Evolutionary conservation across 768 basidiomycete genomes (phyloP).

Genomic region (Erythrobasidium yunnanense): DNA sequence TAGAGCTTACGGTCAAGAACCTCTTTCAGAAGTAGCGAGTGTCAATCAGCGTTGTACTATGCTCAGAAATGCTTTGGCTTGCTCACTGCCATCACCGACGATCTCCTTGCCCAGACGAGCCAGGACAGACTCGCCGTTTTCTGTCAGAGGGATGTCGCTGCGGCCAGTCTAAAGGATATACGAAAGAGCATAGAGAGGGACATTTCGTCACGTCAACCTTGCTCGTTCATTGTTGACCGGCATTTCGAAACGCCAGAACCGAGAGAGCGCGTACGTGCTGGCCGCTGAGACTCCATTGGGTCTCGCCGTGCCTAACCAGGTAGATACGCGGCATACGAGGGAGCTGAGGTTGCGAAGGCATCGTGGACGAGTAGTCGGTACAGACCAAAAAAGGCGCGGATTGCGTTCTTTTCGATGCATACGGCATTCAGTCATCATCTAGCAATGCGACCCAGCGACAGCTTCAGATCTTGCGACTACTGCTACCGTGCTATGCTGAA

Average conservation of each 20-base stretch:
- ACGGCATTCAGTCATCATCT: too few relatives aligned
- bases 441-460: too few relatives aligned
- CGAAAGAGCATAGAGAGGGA: neutral
- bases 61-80: neutral
- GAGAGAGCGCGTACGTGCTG: slow-evolving; percentile 12
- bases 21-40: neutral
- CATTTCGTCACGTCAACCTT: neutral
- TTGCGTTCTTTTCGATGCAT: too few relatives aligned
- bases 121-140: slow-evolving; percentile 13
- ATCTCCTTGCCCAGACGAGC: slow-evolving; percentile 3
- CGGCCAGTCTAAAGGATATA: neutral
- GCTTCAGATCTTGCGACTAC: too few relatives aligned
- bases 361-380: too few relatives aligned
- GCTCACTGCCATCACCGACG: slow-evolving; percentile 20
- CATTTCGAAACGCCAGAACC: neutral
- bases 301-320: slow-evolving; percentile 20
- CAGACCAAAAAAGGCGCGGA: too few relatives aligned
- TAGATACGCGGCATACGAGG: slow-evolving; percentile 25
- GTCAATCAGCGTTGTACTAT: neutral
- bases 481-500: too few relatives aligned
- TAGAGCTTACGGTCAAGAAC: slow-evolving; percentile 1
- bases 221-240: too few relatives aligned
- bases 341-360: slow-evolving; percentile 26
- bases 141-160: slow-evolving; percentile 22
- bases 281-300: slow-evolving; percentile 19